Conservation (phyloP, 306 rosid genomes). For the Pterocarpus santalinus region DNA sequence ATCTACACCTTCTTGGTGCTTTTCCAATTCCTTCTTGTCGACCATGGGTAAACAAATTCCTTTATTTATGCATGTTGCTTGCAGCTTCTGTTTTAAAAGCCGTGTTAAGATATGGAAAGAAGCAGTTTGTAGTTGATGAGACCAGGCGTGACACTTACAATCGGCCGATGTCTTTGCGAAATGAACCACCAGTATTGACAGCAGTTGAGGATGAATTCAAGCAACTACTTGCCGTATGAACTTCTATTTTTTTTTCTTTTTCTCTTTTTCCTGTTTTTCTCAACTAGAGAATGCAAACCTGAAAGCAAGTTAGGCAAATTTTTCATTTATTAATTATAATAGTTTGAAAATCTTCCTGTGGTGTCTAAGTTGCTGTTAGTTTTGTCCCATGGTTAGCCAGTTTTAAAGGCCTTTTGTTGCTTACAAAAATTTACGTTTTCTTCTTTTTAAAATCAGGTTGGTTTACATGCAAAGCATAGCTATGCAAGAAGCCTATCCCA, state of each 20-base stretch:
- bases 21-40: conserved; percentile 13
- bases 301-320: conserved; percentile 23
- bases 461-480: conserved; percentile 70
- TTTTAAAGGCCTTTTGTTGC: conserved; percentile 24
- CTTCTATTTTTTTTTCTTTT: background rate
- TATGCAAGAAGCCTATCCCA: conserved; percentile 85
- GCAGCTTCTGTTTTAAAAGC: conserved; percentile 91
- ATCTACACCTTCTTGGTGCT: conserved; percentile 11
- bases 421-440: background rate
- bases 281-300: conserved; percentile 24
- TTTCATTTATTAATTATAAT: conserved; percentile 20
- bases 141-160: conserved; percentile 84
- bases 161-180: conserved; percentile 50
- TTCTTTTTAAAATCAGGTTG: conserved; percentile 68
- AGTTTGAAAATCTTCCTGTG: conserved; percentile 9
- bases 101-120: conserved; percentile 79
- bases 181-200: conserved; percentile 56
- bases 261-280: conserved; percentile 21
- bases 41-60: conserved; percentile 8
- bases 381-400: background rate
- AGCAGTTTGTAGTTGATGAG: conserved; percentile 79
- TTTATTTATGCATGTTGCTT: conserved; percentile 31
- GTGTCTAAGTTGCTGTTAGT: background rate
- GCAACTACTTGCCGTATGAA: conserved; percentile 77
- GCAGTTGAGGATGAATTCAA: conserved; percentile 69